A percentile compares a stretch with the other conserved stretches of the same genome.
These are phyloP conservation scores for Dactylellina haptotyla DNA, from an alignment of 2,329 filamentous ascomycete genomes.

Conservation along the genomic window DNA sequence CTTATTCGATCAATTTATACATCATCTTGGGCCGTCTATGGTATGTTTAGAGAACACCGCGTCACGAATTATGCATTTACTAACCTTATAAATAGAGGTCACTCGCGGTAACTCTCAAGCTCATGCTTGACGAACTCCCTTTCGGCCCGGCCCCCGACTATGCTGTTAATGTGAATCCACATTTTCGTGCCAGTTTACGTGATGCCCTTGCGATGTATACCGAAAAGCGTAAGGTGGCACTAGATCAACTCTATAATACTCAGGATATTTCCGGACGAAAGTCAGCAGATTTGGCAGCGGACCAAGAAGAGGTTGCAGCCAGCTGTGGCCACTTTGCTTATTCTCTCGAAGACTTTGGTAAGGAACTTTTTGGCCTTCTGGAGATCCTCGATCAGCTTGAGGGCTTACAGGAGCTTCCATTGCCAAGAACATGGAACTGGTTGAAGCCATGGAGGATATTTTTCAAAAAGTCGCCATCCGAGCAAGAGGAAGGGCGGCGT, in stretches of 20 bases:
- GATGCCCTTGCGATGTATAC: constrained; percentile 85
- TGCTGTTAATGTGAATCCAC: constrained; percentile 78
- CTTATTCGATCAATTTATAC: constrained; percentile 91
- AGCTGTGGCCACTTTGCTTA: constrained; percentile 97
- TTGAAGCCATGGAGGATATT: constrained; percentile 76
- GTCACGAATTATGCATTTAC: not conserved
- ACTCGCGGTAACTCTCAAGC: constrained; percentile 86
- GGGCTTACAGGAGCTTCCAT: constrained; percentile 71
- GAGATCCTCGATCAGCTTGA: constrained; percentile 87
- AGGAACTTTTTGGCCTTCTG: constrained; percentile 85
- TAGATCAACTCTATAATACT: constrained; percentile 81
- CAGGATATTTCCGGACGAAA: constrained; percentile 74
- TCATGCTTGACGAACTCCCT: constrained; percentile 86
- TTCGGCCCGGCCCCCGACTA: constrained; percentile 76
- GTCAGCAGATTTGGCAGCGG: constrained; percentile 81
- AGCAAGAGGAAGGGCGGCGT: constrained; percentile 9
- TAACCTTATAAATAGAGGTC: constrained; percentile 71
- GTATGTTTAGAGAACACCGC: constrained; percentile 59
- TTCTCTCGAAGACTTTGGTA: constrained; percentile 86
- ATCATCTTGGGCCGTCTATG: constrained; percentile 89
- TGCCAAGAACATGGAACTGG: constrained; percentile 82
- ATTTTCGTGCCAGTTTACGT: constrained; percentile 80
- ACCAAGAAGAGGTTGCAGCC: constrained; percentile 97
- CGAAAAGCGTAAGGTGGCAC: constrained; percentile 76
- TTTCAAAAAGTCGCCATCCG: constrained; percentile 38